A percentile compares a stretch with the other conserved stretches of the same genome.
Evolutionary conservation across 2,329 filamentous ascomycete species (phyloP).

Genomic region (Dactylellina haptotyla): DNA sequence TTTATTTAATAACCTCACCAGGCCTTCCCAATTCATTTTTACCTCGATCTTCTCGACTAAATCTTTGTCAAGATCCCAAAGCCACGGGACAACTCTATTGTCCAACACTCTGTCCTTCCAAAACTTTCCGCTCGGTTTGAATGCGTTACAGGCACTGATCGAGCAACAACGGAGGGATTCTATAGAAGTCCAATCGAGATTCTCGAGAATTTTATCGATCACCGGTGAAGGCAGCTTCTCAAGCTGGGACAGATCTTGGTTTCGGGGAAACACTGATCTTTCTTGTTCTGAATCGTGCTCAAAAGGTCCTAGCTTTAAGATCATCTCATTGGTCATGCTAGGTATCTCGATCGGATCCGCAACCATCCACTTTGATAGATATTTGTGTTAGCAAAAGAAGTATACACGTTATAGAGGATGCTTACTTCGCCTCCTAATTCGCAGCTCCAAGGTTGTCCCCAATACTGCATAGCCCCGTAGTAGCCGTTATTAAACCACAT

Average conservation of each 20-base stretch:
- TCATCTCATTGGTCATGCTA: background rate
- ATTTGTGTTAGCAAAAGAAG: background rate
- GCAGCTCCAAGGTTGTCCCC: background rate
- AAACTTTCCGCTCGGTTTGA: background rate
- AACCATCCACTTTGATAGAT: background rate
- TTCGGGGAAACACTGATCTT: background rate
- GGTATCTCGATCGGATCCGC: background rate
- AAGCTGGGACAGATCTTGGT: background rate
- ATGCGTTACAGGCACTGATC: background rate
- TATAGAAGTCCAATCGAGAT: background rate
- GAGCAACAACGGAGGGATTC: background rate
- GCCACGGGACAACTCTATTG: background rate
- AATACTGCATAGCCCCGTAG: background rate
- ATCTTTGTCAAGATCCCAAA: background rate
- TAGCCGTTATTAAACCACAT: background rate
- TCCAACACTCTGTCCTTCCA: background rate
- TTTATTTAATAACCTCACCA: background rate
- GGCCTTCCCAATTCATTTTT: background rate
- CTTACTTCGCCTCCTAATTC: background rate
- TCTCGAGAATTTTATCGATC: background rate
- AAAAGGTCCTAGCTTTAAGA: background rate
- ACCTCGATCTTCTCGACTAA: background rate
- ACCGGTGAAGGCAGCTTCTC: background rate
- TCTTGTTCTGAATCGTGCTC: background rate
- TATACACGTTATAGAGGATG: background rate